Evolutionary conservation across 2,329 filamentous ascomycete species (phyloP).

Genomic region (Fusarium luffae): DNA sequence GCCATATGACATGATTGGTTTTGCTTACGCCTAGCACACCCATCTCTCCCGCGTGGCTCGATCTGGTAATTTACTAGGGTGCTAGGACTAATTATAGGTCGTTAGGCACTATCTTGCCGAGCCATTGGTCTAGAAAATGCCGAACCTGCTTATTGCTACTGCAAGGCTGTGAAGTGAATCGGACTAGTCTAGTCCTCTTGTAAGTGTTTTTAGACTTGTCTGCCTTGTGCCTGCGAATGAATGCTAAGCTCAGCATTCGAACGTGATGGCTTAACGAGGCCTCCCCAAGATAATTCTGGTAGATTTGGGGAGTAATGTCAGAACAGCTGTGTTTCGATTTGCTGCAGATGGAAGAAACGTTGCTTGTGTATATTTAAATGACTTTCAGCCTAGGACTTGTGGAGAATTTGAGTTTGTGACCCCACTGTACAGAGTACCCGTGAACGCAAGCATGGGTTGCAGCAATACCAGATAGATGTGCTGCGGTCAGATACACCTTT

Average conservation of each 20-base stretch:
- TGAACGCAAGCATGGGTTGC: slow-evolving; percentile 20
- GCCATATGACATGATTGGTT: slow-evolving; percentile 21
- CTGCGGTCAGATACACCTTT: no score
- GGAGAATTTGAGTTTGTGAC: slow-evolving; percentile 14
- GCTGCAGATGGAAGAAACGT: background rate
- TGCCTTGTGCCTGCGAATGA: slow-evolving; percentile 32
- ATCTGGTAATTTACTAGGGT: slow-evolving; percentile 28
- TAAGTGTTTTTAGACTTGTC: slow-evolving; percentile 23
- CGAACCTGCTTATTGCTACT: slow-evolving; percentile 25
- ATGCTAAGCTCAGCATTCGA: slow-evolving; percentile 6
- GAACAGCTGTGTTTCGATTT: background rate
- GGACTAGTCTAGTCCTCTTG: slow-evolving; percentile 10
- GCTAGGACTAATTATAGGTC: slow-evolving; percentile 38
- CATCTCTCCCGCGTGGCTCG: slow-evolving; percentile 23
- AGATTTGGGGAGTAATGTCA: background rate
- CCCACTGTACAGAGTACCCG: slow-evolving; percentile 16
- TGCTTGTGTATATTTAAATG: background rate
- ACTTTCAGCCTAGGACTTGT: slow-evolving; percentile 3
- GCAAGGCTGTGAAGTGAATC: slow-evolving; percentile 34
- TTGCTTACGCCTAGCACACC: slow-evolving; percentile 14
- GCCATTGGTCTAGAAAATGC: slow-evolving; percentile 24
- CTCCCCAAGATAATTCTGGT: slow-evolving; percentile 21
- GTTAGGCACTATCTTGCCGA: slow-evolving; percentile 15
- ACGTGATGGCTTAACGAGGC: slow-evolving; percentile 33
- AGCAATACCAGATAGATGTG: no score